Conservation (phyloP, 1,139 yeast species). For the Wickerhamiella infanticola region DNA sequence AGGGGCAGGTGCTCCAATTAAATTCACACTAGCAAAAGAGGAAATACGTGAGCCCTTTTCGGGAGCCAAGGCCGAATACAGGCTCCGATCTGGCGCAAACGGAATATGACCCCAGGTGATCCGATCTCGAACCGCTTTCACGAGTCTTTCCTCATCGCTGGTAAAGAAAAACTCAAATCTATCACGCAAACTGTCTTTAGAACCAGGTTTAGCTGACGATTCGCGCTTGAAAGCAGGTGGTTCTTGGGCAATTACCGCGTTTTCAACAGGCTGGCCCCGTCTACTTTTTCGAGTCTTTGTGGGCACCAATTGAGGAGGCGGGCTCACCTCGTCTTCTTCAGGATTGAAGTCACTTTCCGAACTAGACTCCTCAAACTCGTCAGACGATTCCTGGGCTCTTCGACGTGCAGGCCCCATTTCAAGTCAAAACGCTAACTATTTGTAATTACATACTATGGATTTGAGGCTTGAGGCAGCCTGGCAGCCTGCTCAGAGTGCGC, state of each 20-base stretch:
- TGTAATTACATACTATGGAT: constrained; percentile 15
- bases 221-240: not conserved
- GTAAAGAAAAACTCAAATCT: constrained; percentile 27
- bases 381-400: no score
- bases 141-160: constrained; percentile 20
- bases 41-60: not conserved
- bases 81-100: constrained; percentile 17
- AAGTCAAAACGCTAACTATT: no score
- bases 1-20: not conserved
- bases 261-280: not conserved
- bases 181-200: constrained; percentile 21
- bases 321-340: not conserved
- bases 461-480: constrained; percentile 8
- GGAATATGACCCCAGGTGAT: constrained; percentile 25
- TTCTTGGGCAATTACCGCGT: not conserved
- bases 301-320: not conserved
- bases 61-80: constrained; percentile 9
- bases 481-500: constrained; percentile 3
- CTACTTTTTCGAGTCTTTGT: not conserved
- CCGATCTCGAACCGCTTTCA: constrained; percentile 23
- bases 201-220: constrained; percentile 16
- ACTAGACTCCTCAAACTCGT: not conserved
- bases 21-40: not conserved
- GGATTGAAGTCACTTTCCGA: not conserved
- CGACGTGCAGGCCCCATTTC: no score